These are phyloP conservation scores for Staphylotrichum tortipilum DNA, from an alignment of 495 filamentous ascomycete genomes.

Conservation along the genomic window DNA sequence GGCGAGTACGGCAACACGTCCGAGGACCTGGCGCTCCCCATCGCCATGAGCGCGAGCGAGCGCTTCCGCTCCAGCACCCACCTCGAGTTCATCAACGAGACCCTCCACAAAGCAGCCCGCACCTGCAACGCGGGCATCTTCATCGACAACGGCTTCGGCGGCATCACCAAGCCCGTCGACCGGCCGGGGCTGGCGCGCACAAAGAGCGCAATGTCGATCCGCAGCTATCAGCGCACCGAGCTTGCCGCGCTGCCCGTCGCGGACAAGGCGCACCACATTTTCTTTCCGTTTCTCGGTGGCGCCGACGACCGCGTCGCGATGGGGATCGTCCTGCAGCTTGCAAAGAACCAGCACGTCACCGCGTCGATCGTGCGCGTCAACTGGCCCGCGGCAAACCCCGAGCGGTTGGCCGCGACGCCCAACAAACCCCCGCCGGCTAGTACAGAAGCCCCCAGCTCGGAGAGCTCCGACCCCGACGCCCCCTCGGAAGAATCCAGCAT, in stretches of 20 bases:
- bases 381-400: conserved; percentile 14
- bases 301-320: conserved; percentile 76
- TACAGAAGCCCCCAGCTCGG: too few species aligned
- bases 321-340: conserved; percentile 71
- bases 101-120: conserved; percentile 45
- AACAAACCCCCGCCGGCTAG: too few species aligned
- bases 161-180: conserved; percentile 29
- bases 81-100: conserved; percentile 56
- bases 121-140: conserved; percentile 70
- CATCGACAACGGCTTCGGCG: conserved; percentile 65
- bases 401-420: too few species aligned
- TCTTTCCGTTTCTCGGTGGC: conserved; percentile 81
- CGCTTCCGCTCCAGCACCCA: conserved; percentile 47
- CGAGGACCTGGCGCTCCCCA: conserved; percentile 47
- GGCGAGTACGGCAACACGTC: conserved; percentile 68
- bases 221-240: conserved; percentile 38
- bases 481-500: conserved; percentile 25
- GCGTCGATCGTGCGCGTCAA: conserved; percentile 56
- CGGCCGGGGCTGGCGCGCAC: conserved; percentile 36
- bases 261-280: conserved; percentile 73
- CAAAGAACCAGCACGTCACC: conserved; percentile 66
- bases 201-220: conserved; percentile 51
- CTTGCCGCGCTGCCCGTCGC: conserved; percentile 38
- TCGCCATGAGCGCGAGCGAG: conserved; percentile 32
- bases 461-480: conserved; percentile 10